Conservation (phyloP, 2,329 filamentous ascomycete species). For the Botrytis porri region DNA sequence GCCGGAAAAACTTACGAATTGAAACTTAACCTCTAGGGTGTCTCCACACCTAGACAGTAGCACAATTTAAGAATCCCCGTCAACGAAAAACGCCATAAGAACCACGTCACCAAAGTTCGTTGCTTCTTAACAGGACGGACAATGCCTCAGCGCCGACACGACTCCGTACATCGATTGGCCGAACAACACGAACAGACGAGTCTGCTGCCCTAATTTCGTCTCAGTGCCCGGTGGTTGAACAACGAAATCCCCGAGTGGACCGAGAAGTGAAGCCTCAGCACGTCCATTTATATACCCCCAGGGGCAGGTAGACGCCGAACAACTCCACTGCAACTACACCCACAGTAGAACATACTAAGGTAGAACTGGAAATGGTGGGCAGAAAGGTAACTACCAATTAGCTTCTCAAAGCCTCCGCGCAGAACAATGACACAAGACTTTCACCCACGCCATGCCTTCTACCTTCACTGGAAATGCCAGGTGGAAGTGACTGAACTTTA, state of each 20-base stretch:
- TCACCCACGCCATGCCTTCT: neutral
- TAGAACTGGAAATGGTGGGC: constrained; percentile 1
- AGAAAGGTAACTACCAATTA: constrained; percentile 15
- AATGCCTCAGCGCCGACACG: constrained; percentile 15
- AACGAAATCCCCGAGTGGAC: constrained; percentile 6
- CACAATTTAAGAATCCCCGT: neutral
- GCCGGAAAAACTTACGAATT: neutral
- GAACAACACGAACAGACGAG: constrained; percentile 8
- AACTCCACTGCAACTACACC: constrained; percentile 7
- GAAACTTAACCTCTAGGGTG: constrained; percentile 4
- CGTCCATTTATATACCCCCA: constrained; percentile 6
- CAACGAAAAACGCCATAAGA: constrained; percentile 11
- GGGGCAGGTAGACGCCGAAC: constrained; percentile 13
- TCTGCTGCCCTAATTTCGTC: constrained; percentile 16
- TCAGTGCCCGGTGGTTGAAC: constrained; percentile 13
- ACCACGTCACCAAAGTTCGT: constrained; percentile 10
- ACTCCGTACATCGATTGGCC: constrained; percentile 11
- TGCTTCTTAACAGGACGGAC: constrained; percentile 15
- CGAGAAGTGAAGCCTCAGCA: constrained; percentile 10
- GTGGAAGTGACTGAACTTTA: constrained; percentile 10
- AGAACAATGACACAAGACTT: constrained; percentile 15
- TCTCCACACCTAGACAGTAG: constrained; percentile 12
- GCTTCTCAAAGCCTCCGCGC: constrained; percentile 11
- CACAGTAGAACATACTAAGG: neutral
- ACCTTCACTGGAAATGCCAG: constrained; percentile 2